These are phyloP conservation scores for Rhinocladiella similis DNA, from an alignment of 2,329 filamentous ascomycete species.

Conservation along the genomic window DNA sequence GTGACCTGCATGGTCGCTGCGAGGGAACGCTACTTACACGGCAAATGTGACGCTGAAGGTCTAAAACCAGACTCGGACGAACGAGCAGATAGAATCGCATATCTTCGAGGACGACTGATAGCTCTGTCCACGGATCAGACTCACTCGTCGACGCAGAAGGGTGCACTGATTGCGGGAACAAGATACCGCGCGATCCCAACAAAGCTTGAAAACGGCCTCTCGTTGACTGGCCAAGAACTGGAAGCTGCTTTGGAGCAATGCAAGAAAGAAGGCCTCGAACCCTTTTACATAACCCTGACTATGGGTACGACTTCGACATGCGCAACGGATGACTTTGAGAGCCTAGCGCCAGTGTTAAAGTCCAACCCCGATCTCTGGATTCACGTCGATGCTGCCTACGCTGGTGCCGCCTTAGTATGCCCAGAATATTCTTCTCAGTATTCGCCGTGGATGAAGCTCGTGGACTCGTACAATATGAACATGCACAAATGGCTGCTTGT, in stretches of 20 bases:
- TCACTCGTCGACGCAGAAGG: conserved; percentile 85
- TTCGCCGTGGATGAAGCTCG: conserved; percentile 49
- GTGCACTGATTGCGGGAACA: conserved; percentile 81
- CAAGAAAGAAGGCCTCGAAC: conserved; percentile 69
- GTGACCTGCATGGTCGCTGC: conserved; percentile 86
- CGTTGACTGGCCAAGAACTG: conserved; percentile 67
- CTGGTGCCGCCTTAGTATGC: conserved; percentile 78
- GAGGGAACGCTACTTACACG: conserved; percentile 72
- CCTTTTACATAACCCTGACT: conserved; percentile 82
- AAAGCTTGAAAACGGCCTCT: conserved; percentile 62
- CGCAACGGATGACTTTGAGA: conserved; percentile 77
- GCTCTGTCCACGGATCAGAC: conserved; percentile 77
- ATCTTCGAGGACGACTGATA: conserved; percentile 70
- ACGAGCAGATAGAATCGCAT: conserved; percentile 68
- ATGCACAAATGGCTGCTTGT: conserved; percentile 97
- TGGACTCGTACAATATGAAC: conserved; percentile 88
- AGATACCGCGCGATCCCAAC: conserved; percentile 71
- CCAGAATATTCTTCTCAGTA: conserved; percentile 69
- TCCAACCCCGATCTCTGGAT: conserved; percentile 72
- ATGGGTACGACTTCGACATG: conserved; percentile 88
- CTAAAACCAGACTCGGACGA: conserved; percentile 51
- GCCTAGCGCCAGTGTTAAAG: conserved; percentile 56
- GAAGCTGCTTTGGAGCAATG: conserved; percentile 64
- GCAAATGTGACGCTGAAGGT: conserved; percentile 54
- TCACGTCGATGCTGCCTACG: conserved; percentile 91